Evolutionary conservation across 2,329 filamentous ascomycete species (phyloP).

Genomic region (Alternaria sp.): DNA sequence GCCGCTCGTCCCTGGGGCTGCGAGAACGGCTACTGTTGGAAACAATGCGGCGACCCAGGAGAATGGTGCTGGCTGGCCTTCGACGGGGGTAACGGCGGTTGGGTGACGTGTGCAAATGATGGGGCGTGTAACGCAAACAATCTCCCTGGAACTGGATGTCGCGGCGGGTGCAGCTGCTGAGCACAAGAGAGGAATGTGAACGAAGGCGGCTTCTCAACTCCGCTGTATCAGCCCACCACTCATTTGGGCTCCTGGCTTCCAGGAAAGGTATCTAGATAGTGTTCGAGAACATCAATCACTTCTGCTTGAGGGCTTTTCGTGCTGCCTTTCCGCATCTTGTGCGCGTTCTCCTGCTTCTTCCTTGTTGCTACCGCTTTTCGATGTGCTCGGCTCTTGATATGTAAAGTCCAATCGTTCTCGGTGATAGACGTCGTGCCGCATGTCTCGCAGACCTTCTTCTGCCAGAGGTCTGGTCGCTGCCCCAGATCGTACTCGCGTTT

Average conservation of each 20-base stretch:
- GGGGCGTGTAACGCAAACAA: background rate
- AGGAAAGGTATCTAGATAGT: conserved; percentile 21
- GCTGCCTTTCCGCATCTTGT: background rate
- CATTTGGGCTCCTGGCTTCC: background rate
- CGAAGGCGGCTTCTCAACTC: background rate
- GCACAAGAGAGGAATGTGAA: too few species aligned
- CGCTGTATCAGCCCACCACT: background rate
- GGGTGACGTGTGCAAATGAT: background rate
- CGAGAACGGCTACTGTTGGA: background rate
- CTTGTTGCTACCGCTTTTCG: conserved; percentile 41
- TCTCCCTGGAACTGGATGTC: background rate
- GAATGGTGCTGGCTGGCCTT: background rate
- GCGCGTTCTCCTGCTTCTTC: conserved; percentile 34
- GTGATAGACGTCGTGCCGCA: conserved; percentile 67
- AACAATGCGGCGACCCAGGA: background rate
- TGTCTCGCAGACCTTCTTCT: conserved; percentile 69
- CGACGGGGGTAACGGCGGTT: fast-evolving
- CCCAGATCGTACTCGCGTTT: conserved; percentile 59
- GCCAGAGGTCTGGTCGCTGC: conserved; percentile 54
- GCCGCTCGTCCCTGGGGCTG: background rate
- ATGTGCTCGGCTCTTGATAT: conserved; percentile 63
- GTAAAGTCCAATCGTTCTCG: conserved; percentile 63
- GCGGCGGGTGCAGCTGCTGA: background rate
- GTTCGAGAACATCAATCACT: conserved; percentile 30
- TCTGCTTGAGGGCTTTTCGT: conserved; percentile 15